phyloP scores from a whole-genome alignment of 257 asterid genomes.

The Gentiana straminea region DNA sequence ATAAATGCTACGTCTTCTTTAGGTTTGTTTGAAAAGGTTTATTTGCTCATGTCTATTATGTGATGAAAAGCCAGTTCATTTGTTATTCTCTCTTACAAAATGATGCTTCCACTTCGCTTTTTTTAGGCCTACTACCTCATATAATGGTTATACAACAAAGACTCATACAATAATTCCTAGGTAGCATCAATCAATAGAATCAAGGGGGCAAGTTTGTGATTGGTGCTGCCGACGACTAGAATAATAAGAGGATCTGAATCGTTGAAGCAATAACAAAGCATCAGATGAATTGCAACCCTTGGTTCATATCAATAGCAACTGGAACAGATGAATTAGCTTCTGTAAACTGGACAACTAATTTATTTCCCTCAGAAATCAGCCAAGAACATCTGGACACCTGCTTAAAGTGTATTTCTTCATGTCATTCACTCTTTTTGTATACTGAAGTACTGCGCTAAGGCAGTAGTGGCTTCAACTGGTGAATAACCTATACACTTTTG shows the following conservation, averaged over 20 bases:
- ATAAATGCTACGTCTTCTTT: too few species aligned
- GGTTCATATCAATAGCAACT: constrained; percentile 66
- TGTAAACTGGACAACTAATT: constrained; percentile 48
- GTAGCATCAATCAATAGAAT: too few species aligned
- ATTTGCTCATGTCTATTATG: too few species aligned
- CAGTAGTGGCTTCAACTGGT: constrained; percentile 60
- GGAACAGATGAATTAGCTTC: constrained; percentile 37
- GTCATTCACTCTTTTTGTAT: constrained; percentile 21
- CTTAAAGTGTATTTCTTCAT: constrained; percentile 47
- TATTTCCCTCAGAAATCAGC: constrained; percentile 73
- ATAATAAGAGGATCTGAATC: constrained; percentile 36
- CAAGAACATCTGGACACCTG: constrained; percentile 58
- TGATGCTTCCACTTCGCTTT: too few species aligned
- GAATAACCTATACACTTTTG: constrained; percentile 51
- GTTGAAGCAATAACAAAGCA: constrained; percentile 55
- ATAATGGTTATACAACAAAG: too few species aligned
- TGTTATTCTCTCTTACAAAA: too few species aligned
- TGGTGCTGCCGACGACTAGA: constrained; percentile 17
- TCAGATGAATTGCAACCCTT: constrained; percentile 70
- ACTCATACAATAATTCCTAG: too few species aligned
- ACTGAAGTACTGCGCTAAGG: constrained; percentile 50
- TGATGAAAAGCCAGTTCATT: too few species aligned
- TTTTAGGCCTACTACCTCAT: too few species aligned
- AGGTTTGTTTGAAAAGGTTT: too few species aligned
- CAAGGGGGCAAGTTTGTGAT: constrained; percentile 41